Conservation (phyloP, 2,329 filamentous ascomycete species). For the Arthrobotrys entomopaga region DNA sequence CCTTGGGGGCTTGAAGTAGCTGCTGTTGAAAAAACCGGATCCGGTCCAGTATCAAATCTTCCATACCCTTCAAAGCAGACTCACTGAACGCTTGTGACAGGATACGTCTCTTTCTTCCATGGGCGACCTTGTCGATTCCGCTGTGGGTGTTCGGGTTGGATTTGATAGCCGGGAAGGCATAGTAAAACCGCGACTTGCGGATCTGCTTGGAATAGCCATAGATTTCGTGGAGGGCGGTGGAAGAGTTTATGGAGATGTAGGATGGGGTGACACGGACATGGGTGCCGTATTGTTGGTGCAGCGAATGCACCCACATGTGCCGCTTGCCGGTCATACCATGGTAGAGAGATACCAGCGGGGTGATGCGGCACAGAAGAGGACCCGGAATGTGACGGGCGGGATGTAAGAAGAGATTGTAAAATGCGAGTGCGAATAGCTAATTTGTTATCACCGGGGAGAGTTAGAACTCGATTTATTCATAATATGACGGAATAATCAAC, state of each 20-base stretch:
- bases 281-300: constrained; percentile 77
- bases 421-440: constrained; percentile 40
- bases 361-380: constrained; percentile 72
- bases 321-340: constrained; percentile 79
- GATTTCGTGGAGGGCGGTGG: constrained; percentile 64
- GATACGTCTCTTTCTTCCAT: constrained; percentile 77
- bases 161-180: constrained; percentile 63
- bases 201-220: constrained; percentile 66
- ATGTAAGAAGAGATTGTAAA: constrained; percentile 72
- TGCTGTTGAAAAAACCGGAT: constrained; percentile 73
- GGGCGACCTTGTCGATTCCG: constrained; percentile 73
- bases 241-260: constrained; percentile 57
- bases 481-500: background rate
- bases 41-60: constrained; percentile 73
- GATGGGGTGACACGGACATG: constrained; percentile 56
- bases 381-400: constrained; percentile 73
- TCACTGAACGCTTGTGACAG: constrained; percentile 77
- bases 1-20: constrained; percentile 65
- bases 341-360: constrained; percentile 71
- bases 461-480: too few relatives aligned
- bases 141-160: constrained; percentile 73
- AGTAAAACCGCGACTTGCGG: constrained; percentile 66
- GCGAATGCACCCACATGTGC: constrained; percentile 77
- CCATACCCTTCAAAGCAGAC: constrained; percentile 73
- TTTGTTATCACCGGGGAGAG: constrained; percentile 7